Evolutionary conservation across 441 rosid genomes (phyloP).

Genomic region (Mallotus repandus): DNA sequence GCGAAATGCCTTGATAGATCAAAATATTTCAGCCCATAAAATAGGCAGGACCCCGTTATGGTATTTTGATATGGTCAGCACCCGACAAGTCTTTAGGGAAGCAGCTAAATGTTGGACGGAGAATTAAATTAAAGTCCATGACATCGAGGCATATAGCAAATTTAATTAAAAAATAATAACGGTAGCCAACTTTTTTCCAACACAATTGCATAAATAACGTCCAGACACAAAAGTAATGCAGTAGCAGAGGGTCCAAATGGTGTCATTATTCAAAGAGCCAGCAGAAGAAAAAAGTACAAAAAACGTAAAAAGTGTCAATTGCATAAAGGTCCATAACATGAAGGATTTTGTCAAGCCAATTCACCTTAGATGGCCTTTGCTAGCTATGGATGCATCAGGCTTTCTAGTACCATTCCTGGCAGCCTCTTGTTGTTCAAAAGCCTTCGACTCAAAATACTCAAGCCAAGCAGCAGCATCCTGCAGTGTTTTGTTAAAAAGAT

Average conservation of each 20-base stretch:
- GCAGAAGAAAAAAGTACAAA: not conserved
- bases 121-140: not conserved
- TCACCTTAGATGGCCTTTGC: conserved; percentile 80
- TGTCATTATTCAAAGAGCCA: conserved; percentile 9
- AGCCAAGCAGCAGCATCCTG: conserved; percentile 91
- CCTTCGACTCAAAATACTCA: conserved; percentile 70
- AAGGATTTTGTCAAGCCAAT: conserved; percentile 24
- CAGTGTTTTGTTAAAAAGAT: conserved; percentile 18
- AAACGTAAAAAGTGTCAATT: conserved; percentile 11
- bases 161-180: not conserved
- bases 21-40: conserved; percentile 8
- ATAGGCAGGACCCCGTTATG: not conserved
- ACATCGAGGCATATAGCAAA: not conserved
- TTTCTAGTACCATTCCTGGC: conserved; percentile 64
- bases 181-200: not conserved
- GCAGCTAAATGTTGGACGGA: not conserved
- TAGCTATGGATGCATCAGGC: conserved; percentile 68
- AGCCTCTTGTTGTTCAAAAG: conserved; percentile 71
- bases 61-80: not conserved
- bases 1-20: not conserved
- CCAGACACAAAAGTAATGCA: conserved; percentile 8
- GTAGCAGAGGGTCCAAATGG: conserved; percentile 27
- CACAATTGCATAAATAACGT: not conserved
- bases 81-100: not conserved
- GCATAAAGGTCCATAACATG: conserved; percentile 8